These are phyloP conservation scores for Dimargaris verticillata DNA, from an alignment of 192 early-diverging fungal species.

Conservation along the genomic window DNA sequence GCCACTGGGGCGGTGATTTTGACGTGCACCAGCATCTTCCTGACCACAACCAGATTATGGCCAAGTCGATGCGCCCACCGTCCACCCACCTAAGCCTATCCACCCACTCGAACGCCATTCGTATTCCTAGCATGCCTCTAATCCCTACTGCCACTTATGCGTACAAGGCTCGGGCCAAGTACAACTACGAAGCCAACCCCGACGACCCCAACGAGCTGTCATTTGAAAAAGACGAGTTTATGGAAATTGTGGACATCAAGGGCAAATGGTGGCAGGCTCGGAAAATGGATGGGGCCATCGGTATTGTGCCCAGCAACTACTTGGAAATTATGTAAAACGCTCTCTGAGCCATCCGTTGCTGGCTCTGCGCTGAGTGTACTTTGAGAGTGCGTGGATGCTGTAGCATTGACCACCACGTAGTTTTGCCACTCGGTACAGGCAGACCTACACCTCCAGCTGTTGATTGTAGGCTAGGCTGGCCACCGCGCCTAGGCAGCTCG, in stretches of 20 bases:
- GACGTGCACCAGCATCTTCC: constrained; percentile 16
- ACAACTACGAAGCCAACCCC: constrained; percentile 71
- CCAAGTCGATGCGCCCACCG: constrained; percentile 17
- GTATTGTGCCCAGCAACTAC: constrained; percentile 86
- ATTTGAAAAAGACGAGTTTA: constrained; percentile 69
- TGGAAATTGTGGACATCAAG: constrained; percentile 76
- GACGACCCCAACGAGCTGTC: constrained; percentile 84
- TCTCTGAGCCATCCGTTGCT: not conserved
- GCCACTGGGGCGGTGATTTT: constrained; percentile 20
- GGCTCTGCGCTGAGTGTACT: no score
- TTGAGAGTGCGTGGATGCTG: no score
- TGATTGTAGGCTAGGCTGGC: no score
- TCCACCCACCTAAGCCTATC: constrained; percentile 17
- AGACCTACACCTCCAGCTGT: no score
- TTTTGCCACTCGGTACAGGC: no score
- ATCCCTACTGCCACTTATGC: constrained; percentile 28
- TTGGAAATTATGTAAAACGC: constrained; percentile 25
- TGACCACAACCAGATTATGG: constrained; percentile 14
- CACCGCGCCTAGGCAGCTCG: no score
- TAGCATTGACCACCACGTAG: no score
- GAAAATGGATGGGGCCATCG: constrained; percentile 56
- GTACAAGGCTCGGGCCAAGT: constrained; percentile 50
- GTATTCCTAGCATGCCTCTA: constrained; percentile 21
- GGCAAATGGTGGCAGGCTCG: constrained; percentile 98
- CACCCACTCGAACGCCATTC: constrained; percentile 23